Evolutionary conservation across 108 stramenopile genomes (phyloP), one percentile per base, ranked within the genome.

Genomic region (Cyclotella sp.): DNA sequence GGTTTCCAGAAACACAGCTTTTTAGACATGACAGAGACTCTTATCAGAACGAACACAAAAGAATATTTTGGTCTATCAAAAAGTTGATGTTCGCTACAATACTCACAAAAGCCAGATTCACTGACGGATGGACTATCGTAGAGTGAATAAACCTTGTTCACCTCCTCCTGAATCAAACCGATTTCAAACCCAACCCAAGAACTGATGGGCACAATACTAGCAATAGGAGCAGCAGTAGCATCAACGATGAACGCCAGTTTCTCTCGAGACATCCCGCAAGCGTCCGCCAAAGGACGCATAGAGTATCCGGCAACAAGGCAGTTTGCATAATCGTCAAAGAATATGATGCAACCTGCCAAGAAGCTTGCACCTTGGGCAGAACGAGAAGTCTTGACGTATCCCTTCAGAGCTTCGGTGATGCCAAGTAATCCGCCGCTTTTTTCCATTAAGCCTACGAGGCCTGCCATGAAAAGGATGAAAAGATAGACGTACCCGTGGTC

Each of bases 221-320:
- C 86, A 42, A 91, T 77, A 7, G 90, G 90, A 34, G 85, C 76
- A 1, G 83, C 71, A 34, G 87, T 90, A 16, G 86, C 74, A 63
- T 91, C 86, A 19, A 87, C 71, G 21, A 91, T 68, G 58, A 85
- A 91, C 11, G 90, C 85, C 2, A 86, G 54, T 71, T 89, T 91
- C 70, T 88, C 88, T 8, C 75, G 45, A 15, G 86, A 87, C 44
- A 88, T 62, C 14, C 75, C 63, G 21, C 85, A 70, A 4, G 64
- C 63, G 70, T 88, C 86, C 12, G 84, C 29, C 9, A 88, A 64
- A 15, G 88, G 76, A 18, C 84, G 68, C 70, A 91, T 72, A 11
- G 84, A 68, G 10, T 70, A 55, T n/a, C 88, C 90, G 14, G 85
- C 76, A 24, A 91, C 55, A 40, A 91, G 75, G 6, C 73, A 71